Conservation (phyloP, 202 grass and related monocot species). For the Setaria italica region DNA sequence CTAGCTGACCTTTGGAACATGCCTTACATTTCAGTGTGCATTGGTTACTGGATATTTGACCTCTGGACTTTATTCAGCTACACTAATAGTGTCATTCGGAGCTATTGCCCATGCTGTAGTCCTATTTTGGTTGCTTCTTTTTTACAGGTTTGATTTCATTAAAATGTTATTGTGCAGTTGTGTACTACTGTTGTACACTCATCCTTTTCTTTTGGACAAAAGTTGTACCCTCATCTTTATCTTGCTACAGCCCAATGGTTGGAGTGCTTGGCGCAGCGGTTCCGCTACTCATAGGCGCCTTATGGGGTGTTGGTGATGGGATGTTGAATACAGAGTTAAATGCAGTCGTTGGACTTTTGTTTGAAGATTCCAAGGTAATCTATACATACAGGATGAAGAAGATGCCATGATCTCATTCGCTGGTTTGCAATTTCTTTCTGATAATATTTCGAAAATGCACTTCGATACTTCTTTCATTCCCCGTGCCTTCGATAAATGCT, state of each 20-base stretch:
- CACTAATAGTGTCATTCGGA: conserved; percentile 72
- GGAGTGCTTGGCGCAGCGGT: conserved; percentile 61
- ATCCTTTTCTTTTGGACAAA: neutral
- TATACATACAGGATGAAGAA: neutral
- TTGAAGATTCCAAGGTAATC: conserved; percentile 85
- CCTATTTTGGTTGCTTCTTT: conserved; percentile 80
- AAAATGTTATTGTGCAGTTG: neutral
- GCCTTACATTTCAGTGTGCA: conserved; percentile 70
- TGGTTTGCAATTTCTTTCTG: conserved; percentile 16
- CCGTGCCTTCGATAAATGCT: conserved; percentile 34
- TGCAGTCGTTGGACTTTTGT: conserved; percentile 76
- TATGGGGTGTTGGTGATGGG: conserved; percentile 92
- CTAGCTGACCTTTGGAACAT: conserved; percentile 32
- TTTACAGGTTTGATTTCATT: conserved; percentile 68
- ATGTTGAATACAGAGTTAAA: conserved; percentile 87
- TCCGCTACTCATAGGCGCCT: conserved; percentile 75
- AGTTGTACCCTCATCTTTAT: conserved; percentile 23
- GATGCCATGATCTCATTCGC: conserved; percentile 9
- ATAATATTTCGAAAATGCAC: conserved; percentile 51
- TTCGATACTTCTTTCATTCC: neutral
- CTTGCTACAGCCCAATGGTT: conserved; percentile 55
- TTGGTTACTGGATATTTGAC: conserved; percentile 80
- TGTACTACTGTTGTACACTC: conserved; percentile 14
- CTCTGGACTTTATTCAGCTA: conserved; percentile 71
- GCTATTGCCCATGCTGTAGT: conserved; percentile 78